Percentiles rank a stretch among this genome's conserved stretches.
These are phyloP conservation scores for Mortierella sp. DNA, from an alignment of 371 early-diverging fungal genomes.

Conservation along the genomic window DNA sequence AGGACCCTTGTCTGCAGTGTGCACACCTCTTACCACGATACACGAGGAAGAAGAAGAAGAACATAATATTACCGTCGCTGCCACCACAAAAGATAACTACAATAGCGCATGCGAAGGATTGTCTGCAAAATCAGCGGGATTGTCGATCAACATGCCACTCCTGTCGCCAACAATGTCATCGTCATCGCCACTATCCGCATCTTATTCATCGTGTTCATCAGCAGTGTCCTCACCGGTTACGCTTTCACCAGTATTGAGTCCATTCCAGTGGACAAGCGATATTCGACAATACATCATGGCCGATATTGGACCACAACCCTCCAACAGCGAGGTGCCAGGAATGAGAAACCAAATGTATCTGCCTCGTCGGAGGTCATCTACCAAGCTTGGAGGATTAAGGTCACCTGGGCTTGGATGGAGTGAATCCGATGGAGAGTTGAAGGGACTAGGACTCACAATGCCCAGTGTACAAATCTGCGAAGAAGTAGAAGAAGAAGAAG, in stretches of 20 bases:
- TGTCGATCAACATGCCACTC: conserved; percentile 40
- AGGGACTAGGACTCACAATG: neutral
- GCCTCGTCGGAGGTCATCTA: conserved; percentile 29
- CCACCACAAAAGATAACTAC: neutral
- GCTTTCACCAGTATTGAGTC: conserved; percentile 27
- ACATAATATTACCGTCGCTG: conserved; percentile 8
- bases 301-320: conserved; percentile 54
- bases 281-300: conserved; percentile 52
- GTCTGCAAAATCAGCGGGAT: conserved; percentile 6
- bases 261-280: conserved; percentile 45
- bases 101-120: neutral
- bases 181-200: conserved; percentile 30
- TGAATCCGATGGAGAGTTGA: neutral
- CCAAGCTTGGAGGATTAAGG: conserved; percentile 32
- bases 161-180: conserved; percentile 22
- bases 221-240: conserved; percentile 33
- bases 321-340: conserved; percentile 36
- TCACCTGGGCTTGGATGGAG: neutral
- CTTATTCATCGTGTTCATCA: conserved; percentile 30
- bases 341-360: conserved; percentile 17
- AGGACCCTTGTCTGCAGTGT: neutral
- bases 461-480: neutral
- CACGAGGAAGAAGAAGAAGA: conserved; percentile 28
- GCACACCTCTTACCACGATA: conserved; percentile 34
- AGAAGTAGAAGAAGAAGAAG: neutral